These are phyloP conservation scores for Wickerhamiella infanticola DNA, from an alignment of 1,139 yeast species.

Conservation along the genomic window DNA sequence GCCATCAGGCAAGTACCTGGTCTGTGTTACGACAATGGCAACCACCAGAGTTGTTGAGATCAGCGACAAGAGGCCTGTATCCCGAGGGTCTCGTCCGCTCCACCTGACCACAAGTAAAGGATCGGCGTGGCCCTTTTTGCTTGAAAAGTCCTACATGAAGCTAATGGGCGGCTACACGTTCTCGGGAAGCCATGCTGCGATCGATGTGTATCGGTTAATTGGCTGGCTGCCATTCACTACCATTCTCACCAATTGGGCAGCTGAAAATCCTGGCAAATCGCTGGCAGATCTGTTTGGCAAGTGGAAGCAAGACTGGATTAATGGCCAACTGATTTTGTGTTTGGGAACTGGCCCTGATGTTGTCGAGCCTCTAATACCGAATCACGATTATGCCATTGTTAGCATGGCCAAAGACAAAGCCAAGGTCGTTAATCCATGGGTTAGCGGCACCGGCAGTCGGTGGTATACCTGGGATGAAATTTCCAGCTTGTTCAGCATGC, in stretches of 20 bases:
- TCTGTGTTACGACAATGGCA: conserved; percentile 45
- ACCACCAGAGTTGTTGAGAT: conserved; percentile 34
- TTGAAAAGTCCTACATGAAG: conserved; percentile 64
- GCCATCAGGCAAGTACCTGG: conserved; percentile 26
- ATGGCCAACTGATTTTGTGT: conserved; percentile 36
- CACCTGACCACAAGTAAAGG: conserved; percentile 20
- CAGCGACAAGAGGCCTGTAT: conserved; percentile 25
- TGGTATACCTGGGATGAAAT: conserved; percentile 3
- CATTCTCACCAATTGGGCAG: conserved; percentile 20
- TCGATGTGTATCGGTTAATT: conserved; percentile 49
- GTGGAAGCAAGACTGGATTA: conserved; percentile 21
- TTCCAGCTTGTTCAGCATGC: conserved; percentile 1
- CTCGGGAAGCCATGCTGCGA: conserved; percentile 63
- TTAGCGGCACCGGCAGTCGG: neutral
- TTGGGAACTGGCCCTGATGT: conserved; percentile 44
- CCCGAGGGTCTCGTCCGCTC: conserved; percentile 20
- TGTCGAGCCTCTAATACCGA: conserved; percentile 33
- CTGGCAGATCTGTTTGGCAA: conserved; percentile 26
- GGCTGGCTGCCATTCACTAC: conserved; percentile 67
- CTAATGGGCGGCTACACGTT: conserved; percentile 51
- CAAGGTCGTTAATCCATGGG: conserved; percentile 7
- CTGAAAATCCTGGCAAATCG: conserved; percentile 16
- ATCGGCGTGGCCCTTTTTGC: conserved; percentile 50
- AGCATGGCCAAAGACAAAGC: conserved; percentile 22
- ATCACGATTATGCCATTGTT: conserved; percentile 56